phyloP scores from a whole-genome alignment of 176 grass and related monocot genomes.

The Raddia guianensis region DNA sequence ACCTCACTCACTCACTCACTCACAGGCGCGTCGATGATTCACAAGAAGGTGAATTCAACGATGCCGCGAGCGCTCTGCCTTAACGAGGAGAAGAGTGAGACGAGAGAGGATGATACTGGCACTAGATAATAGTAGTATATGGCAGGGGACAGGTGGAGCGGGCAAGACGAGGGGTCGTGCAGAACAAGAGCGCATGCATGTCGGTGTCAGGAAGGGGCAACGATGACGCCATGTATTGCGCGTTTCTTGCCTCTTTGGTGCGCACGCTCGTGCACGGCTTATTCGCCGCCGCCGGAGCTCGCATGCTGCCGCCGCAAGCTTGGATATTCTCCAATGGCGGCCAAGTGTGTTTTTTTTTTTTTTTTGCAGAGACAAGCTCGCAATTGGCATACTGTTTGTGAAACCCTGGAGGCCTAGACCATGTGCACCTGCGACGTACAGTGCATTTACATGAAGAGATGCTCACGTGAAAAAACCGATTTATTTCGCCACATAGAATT shows the following conservation, averaged over 20 bases:
- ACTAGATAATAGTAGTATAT: background rate
- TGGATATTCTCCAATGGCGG: background rate
- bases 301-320: background rate
- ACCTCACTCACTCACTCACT: background rate
- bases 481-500: too few relatives aligned
- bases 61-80: background rate
- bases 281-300: background rate
- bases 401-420: too few relatives aligned
- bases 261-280: background rate
- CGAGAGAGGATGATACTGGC: background rate
- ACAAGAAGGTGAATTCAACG: background rate
- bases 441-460: too few relatives aligned
- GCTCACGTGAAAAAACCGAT: too few relatives aligned
- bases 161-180: slow-evolving; percentile 22
- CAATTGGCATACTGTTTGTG: too few relatives aligned
- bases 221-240: background rate
- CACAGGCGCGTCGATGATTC: too few relatives aligned
- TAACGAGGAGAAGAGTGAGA: background rate
- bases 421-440: too few relatives aligned
- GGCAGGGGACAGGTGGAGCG: background rate
- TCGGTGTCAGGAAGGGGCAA: too few relatives aligned
- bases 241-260: background rate
- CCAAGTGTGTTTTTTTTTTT: background rate
- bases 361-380: too few relatives aligned
- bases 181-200: background rate